phyloP scores from a whole-genome alignment of 768 basidiomycete species.

The Kwoniella dendrophila region DNA sequence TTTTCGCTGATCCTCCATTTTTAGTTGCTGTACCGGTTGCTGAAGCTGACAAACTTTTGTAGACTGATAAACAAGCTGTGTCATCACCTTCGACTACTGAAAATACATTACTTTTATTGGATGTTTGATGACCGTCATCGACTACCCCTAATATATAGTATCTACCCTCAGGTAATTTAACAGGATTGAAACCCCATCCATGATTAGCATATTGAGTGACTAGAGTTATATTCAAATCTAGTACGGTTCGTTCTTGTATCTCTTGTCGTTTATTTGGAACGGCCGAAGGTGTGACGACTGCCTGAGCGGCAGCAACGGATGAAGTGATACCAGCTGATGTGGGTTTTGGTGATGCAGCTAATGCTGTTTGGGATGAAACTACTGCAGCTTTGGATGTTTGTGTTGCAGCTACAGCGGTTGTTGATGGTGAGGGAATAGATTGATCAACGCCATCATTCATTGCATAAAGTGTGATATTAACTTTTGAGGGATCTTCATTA shows the following conservation, averaged over 20 bases:
- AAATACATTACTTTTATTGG: conserved; percentile 18
- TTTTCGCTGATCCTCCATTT: not conserved
- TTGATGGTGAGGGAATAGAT: conserved; percentile 16
- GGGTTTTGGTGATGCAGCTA: conserved; percentile 9
- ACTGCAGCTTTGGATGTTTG: not conserved
- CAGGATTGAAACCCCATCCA: conserved; percentile 22
- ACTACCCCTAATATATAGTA: conserved; percentile 30
- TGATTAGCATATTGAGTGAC: conserved; percentile 26
- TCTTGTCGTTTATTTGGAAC: not conserved
- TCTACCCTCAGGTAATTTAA: conserved; percentile 30
- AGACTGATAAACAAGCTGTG: conserved; percentile 31
- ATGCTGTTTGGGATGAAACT: not conserved
- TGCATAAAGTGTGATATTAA: conserved; percentile 25
- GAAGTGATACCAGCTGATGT: conserved; percentile 1
- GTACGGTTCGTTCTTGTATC: conserved; percentile 12
- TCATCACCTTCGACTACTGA: conserved; percentile 27
- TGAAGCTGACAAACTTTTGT: conserved; percentile 8
- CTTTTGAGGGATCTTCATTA: conserved; percentile 19
- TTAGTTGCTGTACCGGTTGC: conserved; percentile 1
- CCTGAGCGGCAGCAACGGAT: not conserved
- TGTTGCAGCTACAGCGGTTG: conserved; percentile 5
- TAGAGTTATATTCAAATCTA: conserved; percentile 29
- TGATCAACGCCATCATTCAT: conserved; percentile 28
- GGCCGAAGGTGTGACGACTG: not conserved
- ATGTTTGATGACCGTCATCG: conserved; percentile 9